Conservation (phyloP, 192 early-diverging fungal genomes). For the Hyaloraphidium curvatum region DNA sequence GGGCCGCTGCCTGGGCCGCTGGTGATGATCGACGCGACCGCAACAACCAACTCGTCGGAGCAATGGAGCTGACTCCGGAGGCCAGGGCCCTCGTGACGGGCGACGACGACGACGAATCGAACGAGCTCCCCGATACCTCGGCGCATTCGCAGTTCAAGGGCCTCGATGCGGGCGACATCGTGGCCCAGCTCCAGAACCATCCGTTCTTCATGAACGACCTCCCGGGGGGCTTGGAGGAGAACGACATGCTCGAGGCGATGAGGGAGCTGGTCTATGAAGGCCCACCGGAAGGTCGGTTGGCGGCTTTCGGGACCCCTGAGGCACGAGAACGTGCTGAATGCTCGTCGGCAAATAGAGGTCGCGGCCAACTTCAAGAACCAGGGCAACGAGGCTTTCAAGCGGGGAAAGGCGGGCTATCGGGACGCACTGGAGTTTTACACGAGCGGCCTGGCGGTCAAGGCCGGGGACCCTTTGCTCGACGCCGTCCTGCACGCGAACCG, state of each 20-base stretch:
- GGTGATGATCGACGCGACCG: too few relatives aligned
- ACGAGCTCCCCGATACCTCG: too few relatives aligned
- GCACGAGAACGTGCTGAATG: neutral
- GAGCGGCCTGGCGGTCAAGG: constrained; percentile 56
- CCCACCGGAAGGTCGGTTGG: constrained; percentile 56
- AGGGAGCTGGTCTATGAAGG: constrained; percentile 78
- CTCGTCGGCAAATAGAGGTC: constrained; percentile 29
- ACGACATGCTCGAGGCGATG: constrained; percentile 57
- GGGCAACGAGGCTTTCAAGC: constrained; percentile 82
- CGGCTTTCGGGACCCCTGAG: neutral
- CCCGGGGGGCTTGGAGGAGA: constrained; percentile 41
- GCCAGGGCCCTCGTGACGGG: too few relatives aligned
- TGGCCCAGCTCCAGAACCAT: constrained; percentile 42
- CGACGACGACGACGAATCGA: too few relatives aligned
- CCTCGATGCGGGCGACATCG: constrained; percentile 27
- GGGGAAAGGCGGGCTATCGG: constrained; percentile 36
- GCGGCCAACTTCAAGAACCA: constrained; percentile 88
- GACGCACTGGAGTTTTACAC: constrained; percentile 77
- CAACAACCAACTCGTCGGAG: too few relatives aligned
- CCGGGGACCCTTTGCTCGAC: constrained; percentile 49
- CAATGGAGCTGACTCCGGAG: too few relatives aligned
- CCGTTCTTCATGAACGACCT: constrained; percentile 87
- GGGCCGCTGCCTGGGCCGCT: too few relatives aligned
- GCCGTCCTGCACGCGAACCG: constrained; percentile 68
- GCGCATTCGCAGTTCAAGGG: too few relatives aligned